Percentiles rank a stretch among this genome's conserved stretches.
phyloP scores from a whole-genome alignment of 2,329 filamentous ascomycete species.

The Passalora sequoiae region DNA sequence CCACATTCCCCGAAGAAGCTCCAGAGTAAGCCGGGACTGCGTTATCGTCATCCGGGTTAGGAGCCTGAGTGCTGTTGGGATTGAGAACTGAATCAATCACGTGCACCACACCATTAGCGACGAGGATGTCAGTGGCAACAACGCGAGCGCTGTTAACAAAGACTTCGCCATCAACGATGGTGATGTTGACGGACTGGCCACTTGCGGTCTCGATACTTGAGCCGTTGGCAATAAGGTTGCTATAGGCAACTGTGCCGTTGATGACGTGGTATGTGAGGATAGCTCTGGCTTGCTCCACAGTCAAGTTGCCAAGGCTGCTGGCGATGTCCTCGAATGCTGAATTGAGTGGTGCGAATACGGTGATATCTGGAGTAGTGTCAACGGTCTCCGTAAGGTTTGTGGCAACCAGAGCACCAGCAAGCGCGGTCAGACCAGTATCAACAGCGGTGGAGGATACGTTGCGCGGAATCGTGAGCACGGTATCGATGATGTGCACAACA shows the following conservation, averaged over 20 bases:
- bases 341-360: slow-evolving; percentile 61
- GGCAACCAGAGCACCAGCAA: slow-evolving; percentile 39
- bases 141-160: slow-evolving; percentile 45
- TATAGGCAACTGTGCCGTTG: slow-evolving; percentile 52
- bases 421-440: slow-evolving; percentile 34
- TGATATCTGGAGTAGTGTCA: slow-evolving; percentile 46
- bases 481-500: slow-evolving; percentile 46
- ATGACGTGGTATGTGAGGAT: slow-evolving; percentile 64
- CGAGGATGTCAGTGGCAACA: slow-evolving; percentile 39
- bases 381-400: slow-evolving; percentile 41
- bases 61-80: slow-evolving; percentile 45
- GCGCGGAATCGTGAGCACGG: slow-evolving; percentile 39
- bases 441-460: slow-evolving; percentile 21
- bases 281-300: slow-evolving; percentile 43
- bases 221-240: slow-evolving; percentile 37
- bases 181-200: slow-evolving; percentile 39
- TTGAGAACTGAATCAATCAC: slow-evolving; percentile 58
- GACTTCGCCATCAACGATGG: slow-evolving; percentile 33
- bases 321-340: slow-evolving; percentile 55
- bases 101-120: slow-evolving; percentile 46
- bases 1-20: slow-evolving; percentile 46
- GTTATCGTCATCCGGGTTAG: slow-evolving; percentile 41
- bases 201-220: slow-evolving; percentile 33
- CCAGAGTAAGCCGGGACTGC: slow-evolving; percentile 49
- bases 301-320: slow-evolving; percentile 47